Evolutionary conservation across 495 filamentous ascomycete genomes (phyloP).

Genomic region (Xylaria acuta): DNA sequence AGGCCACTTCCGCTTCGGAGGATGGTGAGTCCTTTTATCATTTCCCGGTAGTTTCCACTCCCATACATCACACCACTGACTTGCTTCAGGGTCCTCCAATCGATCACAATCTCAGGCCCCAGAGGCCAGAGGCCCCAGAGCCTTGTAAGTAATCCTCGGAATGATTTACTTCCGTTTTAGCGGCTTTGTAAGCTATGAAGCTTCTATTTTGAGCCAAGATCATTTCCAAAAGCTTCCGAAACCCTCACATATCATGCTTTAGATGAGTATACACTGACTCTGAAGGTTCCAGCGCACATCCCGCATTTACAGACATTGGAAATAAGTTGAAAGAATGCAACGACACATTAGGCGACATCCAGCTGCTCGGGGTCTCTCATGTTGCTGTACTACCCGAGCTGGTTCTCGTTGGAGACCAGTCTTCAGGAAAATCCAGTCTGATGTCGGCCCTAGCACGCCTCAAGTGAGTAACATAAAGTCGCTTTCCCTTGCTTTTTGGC

Average conservation of each 20-base stretch:
- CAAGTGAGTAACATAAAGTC: conserved; percentile 35
- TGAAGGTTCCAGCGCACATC: conserved; percentile 7
- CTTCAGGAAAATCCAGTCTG: conserved; percentile 75
- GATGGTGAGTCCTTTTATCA: background rate
- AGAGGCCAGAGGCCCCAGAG: background rate
- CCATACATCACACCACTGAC: background rate
- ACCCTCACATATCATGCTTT: background rate
- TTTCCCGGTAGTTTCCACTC: background rate
- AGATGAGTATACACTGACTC: background rate
- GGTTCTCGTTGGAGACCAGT: conserved; percentile 80
- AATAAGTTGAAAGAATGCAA: conserved; percentile 46
- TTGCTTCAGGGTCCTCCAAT: background rate
- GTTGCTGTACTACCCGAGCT: conserved; percentile 71
- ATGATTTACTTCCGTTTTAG: background rate
- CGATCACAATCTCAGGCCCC: background rate
- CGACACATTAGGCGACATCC: conserved; percentile 47
- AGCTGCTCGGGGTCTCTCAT: conserved; percentile 48
- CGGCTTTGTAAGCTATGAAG: background rate
- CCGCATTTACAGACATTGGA: conserved; percentile 43
- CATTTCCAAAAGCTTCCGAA: background rate
- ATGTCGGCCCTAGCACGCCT: conserved; percentile 79
- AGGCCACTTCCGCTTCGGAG: background rate
- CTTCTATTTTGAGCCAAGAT: background rate
- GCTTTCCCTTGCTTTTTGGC: background rate
- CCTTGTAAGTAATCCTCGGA: background rate